Evolutionary conservation across 179 eudicot genomes (phyloP).

Genomic region (Monotropa hypopitys): DNA sequence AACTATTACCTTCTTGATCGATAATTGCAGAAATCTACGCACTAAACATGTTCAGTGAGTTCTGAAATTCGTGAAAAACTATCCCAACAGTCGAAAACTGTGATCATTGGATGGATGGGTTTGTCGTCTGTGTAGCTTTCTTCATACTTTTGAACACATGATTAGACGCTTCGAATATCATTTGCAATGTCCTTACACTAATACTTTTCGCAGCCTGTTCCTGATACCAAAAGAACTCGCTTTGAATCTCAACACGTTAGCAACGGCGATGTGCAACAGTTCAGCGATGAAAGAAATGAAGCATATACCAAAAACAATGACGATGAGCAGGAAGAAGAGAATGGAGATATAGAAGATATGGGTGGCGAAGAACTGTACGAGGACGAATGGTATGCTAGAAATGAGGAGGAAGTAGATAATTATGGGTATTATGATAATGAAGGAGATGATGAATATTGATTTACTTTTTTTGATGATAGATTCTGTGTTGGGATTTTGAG

Average conservation of each 20-base stretch:
- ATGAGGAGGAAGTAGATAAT: neutral
- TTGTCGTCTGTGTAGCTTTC: neutral
- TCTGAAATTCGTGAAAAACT: no score
- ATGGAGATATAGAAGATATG: neutral
- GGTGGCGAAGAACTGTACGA: neutral
- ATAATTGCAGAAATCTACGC: neutral
- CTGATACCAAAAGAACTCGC: neutral
- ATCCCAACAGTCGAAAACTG: neutral
- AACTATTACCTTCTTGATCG: neutral
- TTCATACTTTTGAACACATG: neutral
- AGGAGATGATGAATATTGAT: constrained; percentile 3
- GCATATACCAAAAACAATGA: neutral
- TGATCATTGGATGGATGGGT: neutral
- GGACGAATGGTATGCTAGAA: neutral
- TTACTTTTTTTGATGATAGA: neutral
- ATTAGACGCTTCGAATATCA: neutral
- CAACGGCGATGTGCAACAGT: neutral
- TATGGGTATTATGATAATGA: neutral
- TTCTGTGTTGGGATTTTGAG: neutral
- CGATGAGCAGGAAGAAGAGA: neutral
- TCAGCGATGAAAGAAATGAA: neutral
- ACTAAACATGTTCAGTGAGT: neutral
- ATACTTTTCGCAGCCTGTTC: neutral
- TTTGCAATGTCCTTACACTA: neutral
- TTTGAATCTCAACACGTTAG: neutral